Evolutionary conservation across 306 rosid species (phyloP), one percentile per base, ranked within the genome.

Genomic region (Pterocarpus macrocarpus): DNA sequence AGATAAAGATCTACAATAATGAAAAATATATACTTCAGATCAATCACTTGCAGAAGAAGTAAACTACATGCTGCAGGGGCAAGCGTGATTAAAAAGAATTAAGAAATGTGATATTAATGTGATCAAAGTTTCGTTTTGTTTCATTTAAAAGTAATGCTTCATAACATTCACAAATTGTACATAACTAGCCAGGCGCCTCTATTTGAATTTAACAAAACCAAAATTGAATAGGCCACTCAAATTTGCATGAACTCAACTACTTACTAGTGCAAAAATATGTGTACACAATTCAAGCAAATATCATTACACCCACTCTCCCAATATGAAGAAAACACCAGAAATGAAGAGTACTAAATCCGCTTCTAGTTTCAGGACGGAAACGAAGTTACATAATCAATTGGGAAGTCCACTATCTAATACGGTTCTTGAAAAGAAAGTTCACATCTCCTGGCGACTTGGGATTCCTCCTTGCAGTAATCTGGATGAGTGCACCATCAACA

Each of bases 391-490:
- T 32, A 53, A 30, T 13, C 47, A 77, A 33, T 7, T 32, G 53
- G 73, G 35, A 72, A 85, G 67, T 22, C 36, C 28, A 44, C 88
- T 85, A 91, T 81, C 82, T 78, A 80, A 95, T 87, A 66, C 99
- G 89, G 79, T 92, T 86, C 90, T 91, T 86, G 83, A 91, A 95
- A 67, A 86, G 82, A 65, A 95, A 95, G 52, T 86, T 83, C 69
- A 93, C 97, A 33, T 89, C 82, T 64, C 82, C 84, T 75, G 83
- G 92, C 56, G 89, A 75, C 63, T 55, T 81, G 15, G 89, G 89
- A 76, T 85, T 86, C 84, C 95, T 91, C 81, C 87, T 79, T 0
- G 94, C 99, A 4, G 97, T 91, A 80, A 93, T 86, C 84, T 89
- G 91, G 66, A 93, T 9, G 39, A 78, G 71, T 4, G 95, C 99